These are phyloP conservation scores for Mycena galericulata DNA, from an alignment of 768 basidiomycete species.

Conservation along the genomic window DNA sequence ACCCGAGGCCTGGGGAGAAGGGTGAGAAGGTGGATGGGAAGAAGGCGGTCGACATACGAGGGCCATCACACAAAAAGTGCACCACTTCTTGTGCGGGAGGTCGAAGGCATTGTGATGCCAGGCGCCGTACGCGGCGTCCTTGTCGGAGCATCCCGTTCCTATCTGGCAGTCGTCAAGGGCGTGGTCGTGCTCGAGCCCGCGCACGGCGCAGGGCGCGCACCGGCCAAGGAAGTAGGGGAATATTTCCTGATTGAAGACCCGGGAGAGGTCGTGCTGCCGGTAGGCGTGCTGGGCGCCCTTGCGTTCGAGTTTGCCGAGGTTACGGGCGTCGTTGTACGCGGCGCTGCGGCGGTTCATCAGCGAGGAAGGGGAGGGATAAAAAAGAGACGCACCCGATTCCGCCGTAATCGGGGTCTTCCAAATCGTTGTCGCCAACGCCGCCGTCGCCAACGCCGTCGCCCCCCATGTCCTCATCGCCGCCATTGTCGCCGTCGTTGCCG, in stretches of 20 bases:
- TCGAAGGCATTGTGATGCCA: neutral
- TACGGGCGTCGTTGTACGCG: neutral
- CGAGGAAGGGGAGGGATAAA: neutral
- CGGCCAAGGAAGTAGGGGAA: neutral
- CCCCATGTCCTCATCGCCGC: no score
- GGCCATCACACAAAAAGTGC: neutral
- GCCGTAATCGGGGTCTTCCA: neutral
- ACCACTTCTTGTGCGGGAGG: neutral
- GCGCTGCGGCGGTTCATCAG: neutral
- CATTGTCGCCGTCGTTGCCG: no score
- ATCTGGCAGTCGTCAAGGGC: neutral
- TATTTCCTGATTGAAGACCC: neutral
- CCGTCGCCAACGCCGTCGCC: neutral
- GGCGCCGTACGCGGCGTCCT: neutral
- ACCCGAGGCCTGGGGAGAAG: neutral
- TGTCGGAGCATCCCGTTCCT: neutral
- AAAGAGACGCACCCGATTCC: neutral
- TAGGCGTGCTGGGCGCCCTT: neutral
- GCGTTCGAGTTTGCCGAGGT: neutral
- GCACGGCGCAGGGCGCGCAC: neutral
- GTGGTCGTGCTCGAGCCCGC: neutral
- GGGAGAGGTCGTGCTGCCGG: neutral
- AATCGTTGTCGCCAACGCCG: neutral
- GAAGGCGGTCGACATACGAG: neutral
- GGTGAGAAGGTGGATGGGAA: neutral